These are phyloP conservation scores for Erodium moschatum DNA, from an alignment of 441 rosid genomes.

Conservation along the genomic window DNA sequence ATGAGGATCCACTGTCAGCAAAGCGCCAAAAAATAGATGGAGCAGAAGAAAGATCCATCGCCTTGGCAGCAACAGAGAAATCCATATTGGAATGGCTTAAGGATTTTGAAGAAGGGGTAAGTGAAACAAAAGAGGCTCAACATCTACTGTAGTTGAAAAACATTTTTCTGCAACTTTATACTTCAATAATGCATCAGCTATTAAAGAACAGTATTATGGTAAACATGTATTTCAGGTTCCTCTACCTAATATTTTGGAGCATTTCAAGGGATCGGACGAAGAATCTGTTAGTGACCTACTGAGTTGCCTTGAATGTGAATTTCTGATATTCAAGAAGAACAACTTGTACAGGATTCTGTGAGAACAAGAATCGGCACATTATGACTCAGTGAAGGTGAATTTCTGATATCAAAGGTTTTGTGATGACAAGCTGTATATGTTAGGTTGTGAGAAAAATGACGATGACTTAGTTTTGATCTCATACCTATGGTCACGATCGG, in stretches of 20 bases:
- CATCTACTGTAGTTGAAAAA: too few species aligned
- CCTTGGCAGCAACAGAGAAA: conserved; percentile 26
- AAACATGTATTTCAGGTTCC: conserved; percentile 28
- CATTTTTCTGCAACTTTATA: background rate
- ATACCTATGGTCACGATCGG: too few species aligned
- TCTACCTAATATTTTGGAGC: conserved; percentile 29
- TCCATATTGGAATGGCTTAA: conserved; percentile 30
- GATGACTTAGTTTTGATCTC: too few species aligned
- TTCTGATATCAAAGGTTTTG: background rate
- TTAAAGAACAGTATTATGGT: conserved; percentile 1
- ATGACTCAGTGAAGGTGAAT: background rate
- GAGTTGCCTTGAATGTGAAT: conserved; percentile 32
- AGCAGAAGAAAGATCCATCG: conserved; percentile 16
- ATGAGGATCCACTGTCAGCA: conserved; percentile 14
- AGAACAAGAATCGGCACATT: background rate
- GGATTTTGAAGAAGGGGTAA: conserved; percentile 36
- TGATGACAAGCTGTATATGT: background rate
- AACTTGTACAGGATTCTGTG: conserved; percentile 33
- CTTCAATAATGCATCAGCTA: background rate
- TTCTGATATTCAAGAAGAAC: conserved; percentile 35
- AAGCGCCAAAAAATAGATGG: conserved; percentile 32
- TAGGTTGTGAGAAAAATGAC: background rate
- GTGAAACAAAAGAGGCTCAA: conserved; percentile 13
- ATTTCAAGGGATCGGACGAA: conserved; percentile 27
- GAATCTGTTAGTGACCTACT: conserved; percentile 28